A percentile compares a stretch with the other conserved stretches of the same genome.
Conservation (phyloP, 495 filamentous ascomycete species). For the Bryoglossum gracile region DNA sequence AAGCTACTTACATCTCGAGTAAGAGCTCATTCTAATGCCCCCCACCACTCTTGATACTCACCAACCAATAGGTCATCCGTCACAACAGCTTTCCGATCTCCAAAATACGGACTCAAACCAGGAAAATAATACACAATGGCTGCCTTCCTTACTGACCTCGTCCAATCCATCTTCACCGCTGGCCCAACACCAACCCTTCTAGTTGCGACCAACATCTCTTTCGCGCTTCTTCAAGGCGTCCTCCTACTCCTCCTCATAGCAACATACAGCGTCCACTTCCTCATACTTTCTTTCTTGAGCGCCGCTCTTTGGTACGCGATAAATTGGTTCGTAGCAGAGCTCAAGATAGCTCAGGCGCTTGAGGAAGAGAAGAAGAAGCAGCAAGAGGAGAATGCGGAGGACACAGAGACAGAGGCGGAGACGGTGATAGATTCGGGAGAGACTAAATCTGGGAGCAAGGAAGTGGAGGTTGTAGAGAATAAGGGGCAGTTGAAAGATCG, state of each 20-base stretch:
- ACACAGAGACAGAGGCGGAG: constrained; percentile 38
- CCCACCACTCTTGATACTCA: not conserved
- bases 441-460: constrained; percentile 11
- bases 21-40: not conserved
- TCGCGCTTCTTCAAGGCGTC: constrained; percentile 74
- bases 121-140: constrained; percentile 49
- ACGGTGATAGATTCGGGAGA: constrained; percentile 20
- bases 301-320: constrained; percentile 84
- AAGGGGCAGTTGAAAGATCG: constrained; percentile 18
- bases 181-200: constrained; percentile 72
- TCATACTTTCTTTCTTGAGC: constrained; percentile 68
- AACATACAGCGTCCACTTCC: constrained; percentile 84
- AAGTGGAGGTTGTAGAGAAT: constrained; percentile 16
- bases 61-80: too few species aligned
- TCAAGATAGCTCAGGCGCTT: constrained; percentile 54
- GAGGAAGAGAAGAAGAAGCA: constrained; percentile 52
- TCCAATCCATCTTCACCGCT: constrained; percentile 60
- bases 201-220: constrained; percentile 83
- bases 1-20: not conserved
- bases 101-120: not conserved
- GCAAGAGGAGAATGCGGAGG: constrained; percentile 20
- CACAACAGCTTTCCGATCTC: not conserved
- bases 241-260: constrained; percentile 68
- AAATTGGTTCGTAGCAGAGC: constrained; percentile 91
- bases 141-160: constrained; percentile 73